Base-by-base conservation (phyloP, 2,329 filamentous ascomycete genomes). In the Cladosporium sp. region DNA sequence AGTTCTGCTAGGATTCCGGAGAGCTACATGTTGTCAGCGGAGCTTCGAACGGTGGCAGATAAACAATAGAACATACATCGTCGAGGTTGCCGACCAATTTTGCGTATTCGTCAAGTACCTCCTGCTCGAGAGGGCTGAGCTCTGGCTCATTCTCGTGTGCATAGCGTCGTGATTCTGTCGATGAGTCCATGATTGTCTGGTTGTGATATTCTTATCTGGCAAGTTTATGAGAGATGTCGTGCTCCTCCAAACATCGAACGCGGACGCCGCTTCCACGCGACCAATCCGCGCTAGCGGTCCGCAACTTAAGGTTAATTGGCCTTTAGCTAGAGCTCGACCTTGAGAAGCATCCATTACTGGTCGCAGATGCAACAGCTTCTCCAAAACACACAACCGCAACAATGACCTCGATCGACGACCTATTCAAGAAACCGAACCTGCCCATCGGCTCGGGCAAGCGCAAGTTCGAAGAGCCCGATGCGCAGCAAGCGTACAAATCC, bases 81-180 rank as follows among this genome's bases (percentile, higher is more conserved):
- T 96, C 96, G 85, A 99, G 89, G 76, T 98, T 99, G 71, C 90
- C 89, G 0, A 94, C 87, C 34, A 99, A 81, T 16, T 90, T 85
- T 71, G 94, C 88, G 75, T 99, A 99, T 79, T 99, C 95, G 68
- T 98, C 93, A 0, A 99, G 83, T 1, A 99, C 90, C 76, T 98
- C 92, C 78, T 97, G 93, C 81, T 99, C 93, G 8, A 96, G 85
- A 5, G 63, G 56, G 25, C 48, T 51, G 63, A 65, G 63, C 46
- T 65, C 63, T 14, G 63, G 57, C 23, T 65, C 63, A 13, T 64
- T 56, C 14, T 64, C 61, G n/a, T 36, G 14, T 13, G 56, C 43
- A 39, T 59, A 34, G 4, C 54, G 57, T n/a, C 49, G 36, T 14
- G 54, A 51, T 30, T 65, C 63, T 13, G 28, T 48, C 23, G 63